phyloP scores from a whole-genome alignment of 306 rosid genomes.

The Sophora flavescens region DNA sequence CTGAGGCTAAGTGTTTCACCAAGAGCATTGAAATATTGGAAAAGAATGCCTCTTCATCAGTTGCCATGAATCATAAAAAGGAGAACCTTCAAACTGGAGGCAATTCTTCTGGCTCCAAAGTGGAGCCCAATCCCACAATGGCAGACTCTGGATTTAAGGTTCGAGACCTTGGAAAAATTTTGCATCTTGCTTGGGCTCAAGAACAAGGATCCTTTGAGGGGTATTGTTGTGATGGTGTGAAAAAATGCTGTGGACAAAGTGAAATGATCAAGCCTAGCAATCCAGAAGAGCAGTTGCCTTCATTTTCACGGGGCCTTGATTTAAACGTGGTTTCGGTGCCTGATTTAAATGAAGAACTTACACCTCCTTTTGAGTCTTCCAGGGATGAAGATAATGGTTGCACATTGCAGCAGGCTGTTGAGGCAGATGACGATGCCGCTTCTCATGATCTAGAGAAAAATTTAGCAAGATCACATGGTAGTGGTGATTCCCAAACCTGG shows the following conservation, averaged over 20 bases:
- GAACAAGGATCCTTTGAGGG: slow-evolving; percentile 78
- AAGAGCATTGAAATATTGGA: slow-evolving; percentile 84
- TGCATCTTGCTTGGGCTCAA: slow-evolving; percentile 87
- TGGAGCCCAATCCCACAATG: slow-evolving; percentile 58
- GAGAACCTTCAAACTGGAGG: slow-evolving; percentile 57
- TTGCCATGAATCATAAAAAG: slow-evolving; percentile 53
- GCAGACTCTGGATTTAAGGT: slow-evolving; percentile 82
- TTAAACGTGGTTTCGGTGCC: slow-evolving; percentile 90
- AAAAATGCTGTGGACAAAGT: slow-evolving; percentile 74
- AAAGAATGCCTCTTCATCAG: slow-evolving; percentile 56
- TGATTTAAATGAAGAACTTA: slow-evolving; percentile 93
- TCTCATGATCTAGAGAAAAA: slow-evolving; percentile 81
- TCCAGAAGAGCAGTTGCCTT: slow-evolving; percentile 63
- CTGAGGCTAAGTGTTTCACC: slow-evolving; percentile 97
- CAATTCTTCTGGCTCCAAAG: slow-evolving; percentile 61
- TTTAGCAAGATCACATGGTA: slow-evolving; percentile 83
- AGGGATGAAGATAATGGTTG: slow-evolving; percentile 93
- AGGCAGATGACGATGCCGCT: slow-evolving; percentile 93
- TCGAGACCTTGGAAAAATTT: slow-evolving; percentile 87
- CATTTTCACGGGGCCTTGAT: slow-evolving; percentile 81
- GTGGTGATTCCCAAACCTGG: slow-evolving; percentile 97
- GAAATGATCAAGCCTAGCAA: slow-evolving; percentile 66
- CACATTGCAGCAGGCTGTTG: slow-evolving; percentile 90
- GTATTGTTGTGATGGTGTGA: slow-evolving; percentile 72
- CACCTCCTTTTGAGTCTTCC: slow-evolving; percentile 94